Base-by-base conservation (phyloP, 202 grass and related monocot genomes). In the Brachypodium distachyon region DNA sequence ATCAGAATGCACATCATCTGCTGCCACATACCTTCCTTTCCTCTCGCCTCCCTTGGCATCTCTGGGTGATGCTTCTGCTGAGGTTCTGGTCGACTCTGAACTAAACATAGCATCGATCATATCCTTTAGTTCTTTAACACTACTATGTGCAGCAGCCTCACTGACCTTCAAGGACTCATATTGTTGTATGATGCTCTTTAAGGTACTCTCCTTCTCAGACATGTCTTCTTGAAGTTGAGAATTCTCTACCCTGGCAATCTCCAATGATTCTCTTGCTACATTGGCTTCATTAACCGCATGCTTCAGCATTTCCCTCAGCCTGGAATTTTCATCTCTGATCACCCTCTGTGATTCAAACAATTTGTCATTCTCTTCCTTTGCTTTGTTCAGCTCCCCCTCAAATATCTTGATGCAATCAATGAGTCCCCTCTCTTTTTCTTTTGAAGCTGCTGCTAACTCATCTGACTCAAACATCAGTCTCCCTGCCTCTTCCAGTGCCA, bases 91-190 rank as follows among this genome's bases (percentile, higher is more conserved):
- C 0, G 87, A 77, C 28, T 77, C 84, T 33, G 83, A 68, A 85
- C 67, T 87, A 56, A 90, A 88, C 83, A 87, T 88, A 29, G 87
- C 82, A 66, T 89, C 87, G 64, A 89, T 77, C 87, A 95, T 90
- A 25, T 74, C 83, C 83, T 95, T 90, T 39, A 92, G 44, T 72
- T 89, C 91, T 84, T 60, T 75, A 46, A 98, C 57, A 78, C 91
- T 92, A 57, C 56, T 81, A 52, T 84, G 89, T 17, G 95, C 84
- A 4, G 89, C 85, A 32, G 83, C 87, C 82, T 95, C 91, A 63
- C 87, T 92, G 52, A 95, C 78, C 74, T 94, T 98, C 26, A 98
- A 83, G 67, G 78, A 90, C 32, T 98, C 95, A 1, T 90, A 87
- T 19, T 95, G 87, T 53, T 94, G 91, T n/a, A 87, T 86, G 25